Conservation (phyloP, 2,329 filamentous ascomycete genomes). For the Scleromitrula shiraiana region DNA sequence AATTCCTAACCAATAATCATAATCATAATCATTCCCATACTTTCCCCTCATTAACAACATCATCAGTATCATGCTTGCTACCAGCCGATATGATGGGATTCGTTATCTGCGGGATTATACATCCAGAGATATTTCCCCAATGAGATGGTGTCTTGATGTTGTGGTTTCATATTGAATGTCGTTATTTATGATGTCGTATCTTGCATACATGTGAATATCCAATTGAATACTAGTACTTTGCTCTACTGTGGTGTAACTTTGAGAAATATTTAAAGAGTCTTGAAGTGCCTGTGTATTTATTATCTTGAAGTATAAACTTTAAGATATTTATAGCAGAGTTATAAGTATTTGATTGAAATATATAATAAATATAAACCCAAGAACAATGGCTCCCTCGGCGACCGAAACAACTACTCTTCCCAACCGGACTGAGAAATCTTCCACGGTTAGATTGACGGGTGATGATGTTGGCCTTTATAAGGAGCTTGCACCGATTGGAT, state of each 20-base stretch:
- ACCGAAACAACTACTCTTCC: conserved; percentile 21
- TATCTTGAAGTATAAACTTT: too few relatives aligned
- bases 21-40: neutral
- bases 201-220: too few relatives aligned
- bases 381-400: conserved; percentile 25
- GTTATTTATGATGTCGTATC: neutral
- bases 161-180: conserved; percentile 1
- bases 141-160: conserved; percentile 1
- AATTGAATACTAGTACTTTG: too few relatives aligned
- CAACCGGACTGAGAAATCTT: conserved; percentile 8
- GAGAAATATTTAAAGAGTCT: neutral
- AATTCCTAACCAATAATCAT: conserved; percentile 3
- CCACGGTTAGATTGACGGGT: conserved; percentile 17
- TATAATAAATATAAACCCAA: too few relatives aligned
- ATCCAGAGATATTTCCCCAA: neutral
- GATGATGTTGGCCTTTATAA: conserved; percentile 23
- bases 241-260: too few relatives aligned
- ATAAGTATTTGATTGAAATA: too few relatives aligned
- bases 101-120: too few relatives aligned
- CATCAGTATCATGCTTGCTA: too few relatives aligned
- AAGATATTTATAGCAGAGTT: too few relatives aligned
- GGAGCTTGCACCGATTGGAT: conserved; percentile 26
- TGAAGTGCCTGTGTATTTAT: neutral
- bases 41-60: too few relatives aligned
- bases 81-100: too few relatives aligned